A percentile compares a stretch with the other conserved stretches of the same genome.
These are phyloP conservation scores for Luvunga scandens DNA, from an alignment of 345 rosid species.

Conservation along the genomic window DNA sequence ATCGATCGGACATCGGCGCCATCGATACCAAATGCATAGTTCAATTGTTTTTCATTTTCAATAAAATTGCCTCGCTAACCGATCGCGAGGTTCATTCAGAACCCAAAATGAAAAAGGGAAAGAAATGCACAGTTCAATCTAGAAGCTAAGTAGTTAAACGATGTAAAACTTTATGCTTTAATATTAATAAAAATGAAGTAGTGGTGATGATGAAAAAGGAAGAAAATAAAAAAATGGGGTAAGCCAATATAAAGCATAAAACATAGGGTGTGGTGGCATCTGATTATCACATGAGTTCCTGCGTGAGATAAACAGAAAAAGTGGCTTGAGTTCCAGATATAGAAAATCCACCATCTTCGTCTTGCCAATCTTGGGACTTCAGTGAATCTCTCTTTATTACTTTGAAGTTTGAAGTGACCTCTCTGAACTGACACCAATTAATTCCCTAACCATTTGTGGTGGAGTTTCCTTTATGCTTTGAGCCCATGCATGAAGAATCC, in stretches of 20 bases:
- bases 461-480: constrained; percentile 18
- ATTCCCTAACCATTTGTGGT: background rate
- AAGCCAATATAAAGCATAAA: background rate
- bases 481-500: constrained; percentile 17
- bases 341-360: constrained; percentile 16
- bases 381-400: constrained; percentile 4
- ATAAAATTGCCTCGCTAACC: no score
- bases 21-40: background rate
- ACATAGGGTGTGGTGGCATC: background rate
- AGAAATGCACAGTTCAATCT: background rate
- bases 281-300: background rate
- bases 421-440: background rate
- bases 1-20: background rate
- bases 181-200: background rate
- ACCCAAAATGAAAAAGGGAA: no score
- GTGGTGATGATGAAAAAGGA: background rate
- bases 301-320: background rate
- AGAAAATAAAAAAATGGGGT: background rate
- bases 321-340: constrained; percentile 12
- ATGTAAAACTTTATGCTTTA: background rate
- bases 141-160: background rate
- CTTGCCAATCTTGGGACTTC: background rate
- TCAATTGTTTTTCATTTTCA: no score
- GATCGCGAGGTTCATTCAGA: no score
- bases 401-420: constrained; percentile 20